phyloP scores from a whole-genome alignment of 805 yeast species.

The Wickerhamiella musiphila region DNA sequence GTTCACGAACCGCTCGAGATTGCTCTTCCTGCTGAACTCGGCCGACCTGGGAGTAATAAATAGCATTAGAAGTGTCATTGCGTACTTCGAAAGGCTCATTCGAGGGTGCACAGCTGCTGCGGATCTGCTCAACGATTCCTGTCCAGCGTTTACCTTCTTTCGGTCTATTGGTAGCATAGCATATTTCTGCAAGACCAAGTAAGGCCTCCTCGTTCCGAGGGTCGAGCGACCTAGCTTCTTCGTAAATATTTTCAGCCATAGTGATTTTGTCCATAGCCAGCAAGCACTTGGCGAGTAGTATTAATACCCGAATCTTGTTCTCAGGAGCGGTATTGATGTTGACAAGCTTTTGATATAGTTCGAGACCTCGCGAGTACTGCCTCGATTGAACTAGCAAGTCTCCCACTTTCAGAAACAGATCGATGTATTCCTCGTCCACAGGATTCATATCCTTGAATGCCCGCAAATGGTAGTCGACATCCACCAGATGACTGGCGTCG shows the following conservation, averaged over 20 bases:
- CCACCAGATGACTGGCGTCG: constrained; percentile 51
- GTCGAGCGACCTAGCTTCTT: constrained; percentile 14
- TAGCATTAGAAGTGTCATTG: no score
- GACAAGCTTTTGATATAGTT: constrained; percentile 41
- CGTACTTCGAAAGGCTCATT: no score
- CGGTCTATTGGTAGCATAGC: constrained; percentile 27
- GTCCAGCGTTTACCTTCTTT: constrained; percentile 20
- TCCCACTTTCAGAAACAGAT: constrained; percentile 65
- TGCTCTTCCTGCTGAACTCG: no score
- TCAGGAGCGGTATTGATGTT: constrained; percentile 20
- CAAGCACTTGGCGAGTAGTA: constrained; percentile 59
- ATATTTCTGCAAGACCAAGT: constrained; percentile 66
- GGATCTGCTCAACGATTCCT: no score
- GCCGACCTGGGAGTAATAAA: no score
- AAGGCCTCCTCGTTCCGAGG: constrained; percentile 48
- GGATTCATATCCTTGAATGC: constrained; percentile 39
- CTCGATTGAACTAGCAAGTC: constrained; percentile 51
- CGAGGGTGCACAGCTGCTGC: no score
- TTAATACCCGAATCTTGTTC: constrained; percentile 24
- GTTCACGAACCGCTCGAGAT: constrained; percentile 30
- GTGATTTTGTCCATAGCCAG: constrained; percentile 41
- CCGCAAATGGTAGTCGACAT: constrained; percentile 43
- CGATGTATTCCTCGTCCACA: constrained; percentile 37
- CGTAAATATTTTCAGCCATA: constrained; percentile 18
- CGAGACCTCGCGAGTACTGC: constrained; percentile 57